These are phyloP conservation scores for Paragyromitra xinjiangensis DNA, from an alignment of 495 filamentous ascomycete species.

Conservation along the genomic window DNA sequence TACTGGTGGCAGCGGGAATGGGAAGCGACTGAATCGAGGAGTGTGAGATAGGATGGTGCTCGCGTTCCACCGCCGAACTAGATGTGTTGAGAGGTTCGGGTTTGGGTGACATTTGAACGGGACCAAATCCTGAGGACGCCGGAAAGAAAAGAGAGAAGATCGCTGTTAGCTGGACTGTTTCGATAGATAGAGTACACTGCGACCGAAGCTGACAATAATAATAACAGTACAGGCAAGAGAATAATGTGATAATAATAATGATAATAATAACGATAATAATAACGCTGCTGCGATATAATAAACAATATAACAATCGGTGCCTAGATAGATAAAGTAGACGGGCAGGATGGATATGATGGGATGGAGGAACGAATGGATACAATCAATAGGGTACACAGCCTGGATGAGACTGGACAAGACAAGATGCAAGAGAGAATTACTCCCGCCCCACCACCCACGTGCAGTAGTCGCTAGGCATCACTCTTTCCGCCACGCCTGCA, in stretches of 20 bases:
- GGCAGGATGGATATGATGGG: conserved; percentile 51
- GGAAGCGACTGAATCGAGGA: conserved; percentile 58
- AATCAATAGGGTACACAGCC: conserved; percentile 47
- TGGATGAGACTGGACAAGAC: conserved; percentile 34
- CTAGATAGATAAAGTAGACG: conserved; percentile 48
- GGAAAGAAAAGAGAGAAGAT: conserved; percentile 51
- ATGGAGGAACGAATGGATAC: conserved; percentile 53
- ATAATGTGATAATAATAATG: conserved; percentile 40
- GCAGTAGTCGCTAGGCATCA: conserved; percentile 56
- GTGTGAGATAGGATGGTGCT: conserved; percentile 57
- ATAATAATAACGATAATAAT: not conserved
- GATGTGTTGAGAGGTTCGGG: conserved; percentile 57
- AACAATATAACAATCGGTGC: conserved; percentile 48
- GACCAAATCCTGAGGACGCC: conserved; percentile 55
- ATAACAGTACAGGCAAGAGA: conserved; percentile 42
- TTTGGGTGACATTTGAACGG: conserved; percentile 58
- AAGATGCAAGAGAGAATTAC: conserved; percentile 46
- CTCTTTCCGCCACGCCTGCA: conserved; percentile 54
- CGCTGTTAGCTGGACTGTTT: conserved; percentile 52
- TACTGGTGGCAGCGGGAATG: conserved; percentile 55
- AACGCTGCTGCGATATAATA: conserved; percentile 38
- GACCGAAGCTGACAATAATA: conserved; percentile 37
- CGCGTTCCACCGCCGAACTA: conserved; percentile 56
- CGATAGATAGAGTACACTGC: conserved; percentile 32
- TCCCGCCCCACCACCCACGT: conserved; percentile 56